phyloP scores from a whole-genome alignment of 2,329 filamentous ascomycete genomes.

The Colletotrichum siamense region DNA sequence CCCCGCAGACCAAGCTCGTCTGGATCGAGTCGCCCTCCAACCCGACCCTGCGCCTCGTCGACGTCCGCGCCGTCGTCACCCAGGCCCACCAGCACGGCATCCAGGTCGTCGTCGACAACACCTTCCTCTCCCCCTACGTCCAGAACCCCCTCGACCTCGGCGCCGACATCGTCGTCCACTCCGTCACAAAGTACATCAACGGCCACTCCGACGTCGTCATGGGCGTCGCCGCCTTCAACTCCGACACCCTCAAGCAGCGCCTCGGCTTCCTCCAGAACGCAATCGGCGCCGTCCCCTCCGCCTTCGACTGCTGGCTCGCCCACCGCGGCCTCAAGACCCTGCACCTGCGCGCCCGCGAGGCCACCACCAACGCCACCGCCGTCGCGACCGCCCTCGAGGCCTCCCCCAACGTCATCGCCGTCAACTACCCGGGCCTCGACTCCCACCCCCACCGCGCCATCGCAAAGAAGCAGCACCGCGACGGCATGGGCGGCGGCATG shows the following conservation, averaged over 20 bases:
- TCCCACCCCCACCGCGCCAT: slow-evolving; percentile 88
- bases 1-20: slow-evolving; percentile 86
- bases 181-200: slow-evolving; percentile 99
- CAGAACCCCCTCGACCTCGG: slow-evolving; percentile 96
- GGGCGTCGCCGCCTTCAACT: slow-evolving; percentile 96
- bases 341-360: slow-evolving; percentile 88
- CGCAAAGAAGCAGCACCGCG: slow-evolving; percentile 87
- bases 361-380: slow-evolving; percentile 78
- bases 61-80: slow-evolving; percentile 85
- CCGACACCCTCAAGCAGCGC: slow-evolving; percentile 75
- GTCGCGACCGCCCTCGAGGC: slow-evolving; percentile 80
- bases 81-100: slow-evolving; percentile 88
- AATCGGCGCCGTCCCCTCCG: slow-evolving; percentile 90
- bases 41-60: slow-evolving; percentile 89
- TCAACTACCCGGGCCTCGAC: slow-evolving; percentile 93
- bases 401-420: slow-evolving; percentile 81
- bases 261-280: slow-evolving; percentile 96
- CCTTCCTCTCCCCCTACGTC: slow-evolving; percentile 94
- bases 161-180: slow-evolving; percentile 96
- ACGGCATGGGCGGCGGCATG: slow-evolving; percentile 97
- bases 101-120: slow-evolving; percentile 98
- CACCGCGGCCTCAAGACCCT: slow-evolving; percentile 97
- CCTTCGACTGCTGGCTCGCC: slow-evolving; percentile 98
- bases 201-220: slow-evolving; percentile 97
- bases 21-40: slow-evolving; percentile 98